Percentiles rank a stretch among this genome's conserved stretches.
These are phyloP conservation scores for Buddleja alternifolia DNA, from an alignment of 257 asterid genomes.

Conservation along the genomic window DNA sequence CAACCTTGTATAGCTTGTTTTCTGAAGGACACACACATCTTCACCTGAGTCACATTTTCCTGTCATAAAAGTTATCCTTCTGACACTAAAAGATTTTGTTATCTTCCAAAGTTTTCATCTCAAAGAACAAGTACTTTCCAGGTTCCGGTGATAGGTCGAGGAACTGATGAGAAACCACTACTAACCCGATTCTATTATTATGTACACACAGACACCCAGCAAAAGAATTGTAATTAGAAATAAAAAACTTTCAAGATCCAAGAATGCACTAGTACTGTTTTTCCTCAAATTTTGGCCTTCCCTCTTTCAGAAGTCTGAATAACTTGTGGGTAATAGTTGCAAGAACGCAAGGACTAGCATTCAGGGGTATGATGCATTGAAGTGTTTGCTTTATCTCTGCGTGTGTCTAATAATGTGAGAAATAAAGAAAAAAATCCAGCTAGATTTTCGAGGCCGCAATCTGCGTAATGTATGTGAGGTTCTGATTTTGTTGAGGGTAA, in stretches of 20 bases:
- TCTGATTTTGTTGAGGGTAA: constrained; percentile 5
- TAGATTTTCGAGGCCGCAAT: not conserved
- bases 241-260: not conserved
- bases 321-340: not conserved
- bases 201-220: not conserved
- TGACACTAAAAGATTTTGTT: constrained; percentile 6
- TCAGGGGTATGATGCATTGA: not conserved
- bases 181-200: not conserved
- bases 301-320: constrained; percentile 15
- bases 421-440: not conserved
- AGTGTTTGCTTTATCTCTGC: constrained; percentile 8
- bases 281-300: constrained; percentile 11
- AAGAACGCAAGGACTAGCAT: constrained; percentile 9
- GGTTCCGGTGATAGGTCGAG: constrained; percentile 86
- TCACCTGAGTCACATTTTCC: not conserved
- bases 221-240: not conserved
- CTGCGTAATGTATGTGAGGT: constrained; percentile 4
- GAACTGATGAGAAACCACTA: constrained; percentile 56
- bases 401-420: constrained; percentile 1
- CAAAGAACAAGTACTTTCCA: constrained; percentile 36
- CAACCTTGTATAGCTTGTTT: constrained; percentile 12
- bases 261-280: constrained; percentile 6
- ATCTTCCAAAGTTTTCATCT: constrained; percentile 31
- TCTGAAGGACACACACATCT: constrained; percentile 14
- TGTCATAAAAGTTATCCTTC: constrained; percentile 20